These are phyloP conservation scores for Kodamaea derodonti DNA, from an alignment of 1,139 yeast genomes.

Conservation along the genomic window DNA sequence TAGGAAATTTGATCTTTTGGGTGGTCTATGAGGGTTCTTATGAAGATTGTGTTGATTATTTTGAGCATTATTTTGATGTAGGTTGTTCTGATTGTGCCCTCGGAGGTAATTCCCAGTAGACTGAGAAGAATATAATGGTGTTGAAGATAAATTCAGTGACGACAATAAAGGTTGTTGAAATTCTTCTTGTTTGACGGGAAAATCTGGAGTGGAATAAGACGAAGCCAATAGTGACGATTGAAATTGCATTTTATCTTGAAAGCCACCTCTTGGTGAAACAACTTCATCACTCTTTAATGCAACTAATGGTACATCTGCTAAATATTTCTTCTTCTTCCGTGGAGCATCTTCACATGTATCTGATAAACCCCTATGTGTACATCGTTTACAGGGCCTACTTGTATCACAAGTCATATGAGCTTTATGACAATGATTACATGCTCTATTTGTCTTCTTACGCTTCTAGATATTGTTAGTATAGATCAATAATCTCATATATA, in stretches of 20 bases:
- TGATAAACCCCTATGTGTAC: constrained; percentile 65
- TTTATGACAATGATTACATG: constrained; percentile 82
- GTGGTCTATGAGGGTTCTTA: background rate
- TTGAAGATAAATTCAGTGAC: constrained; percentile 3
- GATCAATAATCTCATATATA: background rate
- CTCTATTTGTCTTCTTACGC: constrained; percentile 65
- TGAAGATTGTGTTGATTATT: background rate
- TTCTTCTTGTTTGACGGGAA: constrained; percentile 6
- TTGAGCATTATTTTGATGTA: background rate
- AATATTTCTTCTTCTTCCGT: constrained; percentile 77
- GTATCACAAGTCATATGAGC: constrained; percentile 88
- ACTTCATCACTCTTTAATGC: constrained; percentile 3
- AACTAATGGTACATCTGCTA: constrained; percentile 50
- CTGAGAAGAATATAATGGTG: constrained; percentile 4
- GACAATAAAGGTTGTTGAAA: constrained; percentile 3
- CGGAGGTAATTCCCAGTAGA: constrained; percentile 2
- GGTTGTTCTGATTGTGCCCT: background rate
- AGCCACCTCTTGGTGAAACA: background rate
- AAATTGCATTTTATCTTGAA: background rate
- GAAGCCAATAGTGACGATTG: constrained; percentile 5
- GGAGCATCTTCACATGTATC: constrained; percentile 88
- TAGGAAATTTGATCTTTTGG: constrained; percentile 46
- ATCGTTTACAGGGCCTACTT: constrained; percentile 76
- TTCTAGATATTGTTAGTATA: constrained; percentile 21
- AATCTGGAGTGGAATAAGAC: constrained; percentile 6